phyloP scores from a whole-genome alignment of 495 filamentous ascomycete species.

The Penicillium daleae region DNA sequence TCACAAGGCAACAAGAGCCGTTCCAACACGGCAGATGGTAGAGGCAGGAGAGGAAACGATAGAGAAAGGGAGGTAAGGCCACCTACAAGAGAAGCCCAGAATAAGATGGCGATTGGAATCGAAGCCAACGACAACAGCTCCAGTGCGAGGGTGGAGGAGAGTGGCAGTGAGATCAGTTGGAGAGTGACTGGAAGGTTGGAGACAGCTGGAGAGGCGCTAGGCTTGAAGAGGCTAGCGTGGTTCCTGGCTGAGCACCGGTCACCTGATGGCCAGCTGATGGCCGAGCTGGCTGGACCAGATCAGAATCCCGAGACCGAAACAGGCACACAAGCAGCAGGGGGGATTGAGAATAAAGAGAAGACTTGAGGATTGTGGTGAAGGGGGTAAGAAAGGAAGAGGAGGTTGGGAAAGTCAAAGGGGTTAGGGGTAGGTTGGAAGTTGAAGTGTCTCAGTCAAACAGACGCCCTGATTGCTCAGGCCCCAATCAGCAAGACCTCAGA shows the following conservation, averaged over 20 bases:
- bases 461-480: not conserved
- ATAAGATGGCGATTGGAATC: slow-evolving; percentile 27
- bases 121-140: slow-evolving; percentile 17
- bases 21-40: slow-evolving; percentile 1
- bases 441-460: slow-evolving; percentile 17
- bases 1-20: slow-evolving; percentile 13
- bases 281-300: slow-evolving; percentile 6
- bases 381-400: not conserved
- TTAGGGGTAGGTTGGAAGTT: not conserved
- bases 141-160: slow-evolving; percentile 19
- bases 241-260: slow-evolving; percentile 6
- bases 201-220: slow-evolving; percentile 31
- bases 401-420: not conserved
- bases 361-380: slow-evolving; percentile 15
- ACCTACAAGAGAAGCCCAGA: slow-evolving; percentile 55
- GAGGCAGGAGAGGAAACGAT: slow-evolving; percentile 19
- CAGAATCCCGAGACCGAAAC: slow-evolving; percentile 5
- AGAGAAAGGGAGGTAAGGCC: slow-evolving; percentile 38
- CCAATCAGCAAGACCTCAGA: not conserved
- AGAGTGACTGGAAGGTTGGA: slow-evolving; percentile 19
- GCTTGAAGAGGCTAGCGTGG: slow-evolving; percentile 11
- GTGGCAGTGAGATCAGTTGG: slow-evolving; percentile 9
- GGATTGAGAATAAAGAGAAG: not conserved
- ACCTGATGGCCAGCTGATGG: not conserved
- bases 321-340: not conserved